Conservation (phyloP, 495 filamentous ascomycete species). For the Penicillium maclennaniae region DNA sequence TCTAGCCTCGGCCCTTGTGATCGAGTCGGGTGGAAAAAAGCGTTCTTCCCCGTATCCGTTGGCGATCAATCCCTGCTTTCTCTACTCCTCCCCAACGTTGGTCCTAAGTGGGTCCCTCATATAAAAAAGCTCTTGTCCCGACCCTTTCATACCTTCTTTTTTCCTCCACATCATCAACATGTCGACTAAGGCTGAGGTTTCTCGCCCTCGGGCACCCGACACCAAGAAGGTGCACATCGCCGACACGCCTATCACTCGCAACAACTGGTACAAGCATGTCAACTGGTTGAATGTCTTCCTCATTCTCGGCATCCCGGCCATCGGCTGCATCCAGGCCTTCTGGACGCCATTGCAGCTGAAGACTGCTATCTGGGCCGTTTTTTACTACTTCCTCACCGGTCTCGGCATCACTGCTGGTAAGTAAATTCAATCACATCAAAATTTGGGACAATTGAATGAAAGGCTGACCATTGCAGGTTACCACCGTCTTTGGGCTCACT, state of each 20-base stretch:
- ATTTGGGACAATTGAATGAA: not conserved
- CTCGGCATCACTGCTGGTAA: constrained; percentile 83
- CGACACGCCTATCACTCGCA: constrained; percentile 66
- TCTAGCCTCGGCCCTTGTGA: constrained; percentile 36
- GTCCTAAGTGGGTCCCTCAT: constrained; percentile 24
- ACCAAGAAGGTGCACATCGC: constrained; percentile 56
- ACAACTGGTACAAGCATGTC: constrained; percentile 96
- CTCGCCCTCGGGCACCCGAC: constrained; percentile 37
- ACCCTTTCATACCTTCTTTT: constrained; percentile 3
- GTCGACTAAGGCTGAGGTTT: constrained; percentile 37
- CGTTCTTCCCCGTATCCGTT: constrained; percentile 22
- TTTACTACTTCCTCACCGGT: constrained; percentile 91
- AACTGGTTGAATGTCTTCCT: constrained; percentile 90
- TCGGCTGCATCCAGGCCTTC: constrained; percentile 70
- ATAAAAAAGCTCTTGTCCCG: constrained; percentile 21
- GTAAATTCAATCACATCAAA: constrained; percentile 14
- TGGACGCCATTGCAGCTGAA: constrained; percentile 75
- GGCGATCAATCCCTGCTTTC: constrained; percentile 19
- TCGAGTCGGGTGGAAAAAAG: not conserved
- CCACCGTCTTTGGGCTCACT: constrained; percentile 93
- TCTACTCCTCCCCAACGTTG: constrained; percentile 26
- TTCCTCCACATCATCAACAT: constrained; percentile 23
- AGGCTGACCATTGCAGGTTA: constrained; percentile 55
- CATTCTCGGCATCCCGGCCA: constrained; percentile 79
- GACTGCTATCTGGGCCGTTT: constrained; percentile 75